phyloP scores from a whole-genome alignment of 805 yeast genomes.

The Blastobotrys robertii region DNA sequence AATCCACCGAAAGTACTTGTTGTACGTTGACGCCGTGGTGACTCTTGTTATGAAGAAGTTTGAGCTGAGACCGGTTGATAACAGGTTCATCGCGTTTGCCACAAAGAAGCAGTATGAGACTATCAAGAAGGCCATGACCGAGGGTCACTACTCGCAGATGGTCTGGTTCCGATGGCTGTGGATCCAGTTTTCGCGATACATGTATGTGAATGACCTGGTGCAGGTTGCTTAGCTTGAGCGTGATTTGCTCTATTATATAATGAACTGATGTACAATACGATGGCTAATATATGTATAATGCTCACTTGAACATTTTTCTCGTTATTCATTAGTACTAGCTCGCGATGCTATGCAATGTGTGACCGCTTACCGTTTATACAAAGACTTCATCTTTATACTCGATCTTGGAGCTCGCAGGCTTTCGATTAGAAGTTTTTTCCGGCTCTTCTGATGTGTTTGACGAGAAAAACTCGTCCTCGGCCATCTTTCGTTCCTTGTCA shows the following conservation, averaged over 20 bases:
- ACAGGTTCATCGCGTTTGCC: conserved; percentile 13
- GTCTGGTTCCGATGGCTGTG: conserved; percentile 92
- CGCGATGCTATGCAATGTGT: neutral
- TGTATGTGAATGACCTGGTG: conserved; percentile 54
- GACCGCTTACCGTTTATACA: too few relatives aligned
- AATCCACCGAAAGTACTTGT: conserved; percentile 28
- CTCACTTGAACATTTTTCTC: too few relatives aligned
- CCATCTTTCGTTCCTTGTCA: too few relatives aligned
- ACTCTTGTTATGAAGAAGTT: conserved; percentile 13
- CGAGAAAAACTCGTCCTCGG: too few relatives aligned
- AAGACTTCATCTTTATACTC: too few relatives aligned
- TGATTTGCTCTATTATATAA: neutral
- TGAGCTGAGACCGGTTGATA: conserved; percentile 23
- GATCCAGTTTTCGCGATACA: conserved; percentile 67
- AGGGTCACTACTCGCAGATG: conserved; percentile 82
- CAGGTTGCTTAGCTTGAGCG: conserved; percentile 1
- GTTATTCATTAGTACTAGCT: neutral
- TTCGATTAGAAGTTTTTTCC: too few relatives aligned
- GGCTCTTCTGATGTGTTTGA: too few relatives aligned
- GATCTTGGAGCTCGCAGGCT: too few relatives aligned
- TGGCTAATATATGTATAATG: too few relatives aligned
- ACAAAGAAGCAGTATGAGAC: conserved; percentile 21
- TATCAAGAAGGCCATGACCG: conserved; percentile 61
- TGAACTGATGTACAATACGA: too few relatives aligned
- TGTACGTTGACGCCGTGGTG: conserved; percentile 25